Percentiles rank a stretch among this genome's conserved stretches.
phyloP scores from a whole-genome alignment of 1,284 basidiomycete genomes.

The Ustilago lituana region DNA sequence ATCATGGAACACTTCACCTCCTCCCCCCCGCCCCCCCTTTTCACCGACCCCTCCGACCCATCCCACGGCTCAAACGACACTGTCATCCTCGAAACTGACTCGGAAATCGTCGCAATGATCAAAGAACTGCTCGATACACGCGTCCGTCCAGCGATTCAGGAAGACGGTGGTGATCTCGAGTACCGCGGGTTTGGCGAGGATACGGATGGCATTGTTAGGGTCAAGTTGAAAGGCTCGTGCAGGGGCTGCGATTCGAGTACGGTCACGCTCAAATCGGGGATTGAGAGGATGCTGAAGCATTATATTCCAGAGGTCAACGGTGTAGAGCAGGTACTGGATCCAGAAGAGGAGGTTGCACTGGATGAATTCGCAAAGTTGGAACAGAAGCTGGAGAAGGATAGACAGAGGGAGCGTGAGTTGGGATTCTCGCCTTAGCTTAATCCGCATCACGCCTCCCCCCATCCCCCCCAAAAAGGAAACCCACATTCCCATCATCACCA shows the following conservation, averaged over 20 bases:
- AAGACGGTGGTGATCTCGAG: slow-evolving; percentile 90
- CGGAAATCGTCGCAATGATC: slow-evolving; percentile 98
- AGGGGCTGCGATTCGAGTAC: slow-evolving; percentile 90
- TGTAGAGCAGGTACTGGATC: slow-evolving; percentile 93
- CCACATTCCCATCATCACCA: neutral
- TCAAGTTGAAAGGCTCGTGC: slow-evolving; percentile 96
- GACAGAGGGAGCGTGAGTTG: slow-evolving; percentile 47
- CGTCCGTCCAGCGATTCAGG: slow-evolving; percentile 94
- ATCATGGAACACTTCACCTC: slow-evolving; percentile 98
- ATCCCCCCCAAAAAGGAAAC: no score
- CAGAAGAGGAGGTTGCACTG: slow-evolving; percentile 86
- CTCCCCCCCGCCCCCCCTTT: slow-evolving; percentile 80
- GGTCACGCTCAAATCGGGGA: slow-evolving; percentile 82
- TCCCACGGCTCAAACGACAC: slow-evolving; percentile 88
- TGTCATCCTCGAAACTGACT: slow-evolving; percentile 91
- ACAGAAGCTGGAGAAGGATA: slow-evolving; percentile 72
- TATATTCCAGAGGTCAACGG: slow-evolving; percentile 97
- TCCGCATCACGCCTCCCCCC: neutral
- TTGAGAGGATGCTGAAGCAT: slow-evolving; percentile 97
- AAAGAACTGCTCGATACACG: slow-evolving; percentile 95
- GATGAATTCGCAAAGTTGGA: slow-evolving; percentile 94
- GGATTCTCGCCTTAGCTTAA: slow-evolving; percentile 53
- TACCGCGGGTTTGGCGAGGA: slow-evolving; percentile 78
- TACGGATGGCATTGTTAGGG: slow-evolving; percentile 72
- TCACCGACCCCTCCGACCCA: slow-evolving; percentile 72